A percentile compares a stretch with the other conserved stretches of the same genome.
phyloP scores from a whole-genome alignment of 2,329 filamentous ascomycete species.

The Fusarium sp. region DNA sequence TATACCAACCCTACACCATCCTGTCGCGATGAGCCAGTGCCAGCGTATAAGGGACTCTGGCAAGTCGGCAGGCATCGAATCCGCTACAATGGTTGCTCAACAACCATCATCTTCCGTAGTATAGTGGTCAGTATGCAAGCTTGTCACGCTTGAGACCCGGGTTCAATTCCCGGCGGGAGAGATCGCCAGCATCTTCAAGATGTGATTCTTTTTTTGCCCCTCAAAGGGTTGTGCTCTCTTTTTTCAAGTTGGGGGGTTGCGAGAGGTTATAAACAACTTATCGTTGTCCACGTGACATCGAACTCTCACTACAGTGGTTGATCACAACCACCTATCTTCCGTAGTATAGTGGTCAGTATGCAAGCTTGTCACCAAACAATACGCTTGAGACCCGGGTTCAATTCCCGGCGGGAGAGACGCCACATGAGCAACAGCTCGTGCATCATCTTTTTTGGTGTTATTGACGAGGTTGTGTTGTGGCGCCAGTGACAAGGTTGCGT shows the following conservation, averaged over 20 bases:
- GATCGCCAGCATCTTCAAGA: no score
- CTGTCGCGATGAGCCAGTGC: no score
- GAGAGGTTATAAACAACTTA: neutral
- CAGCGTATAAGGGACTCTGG: neutral
- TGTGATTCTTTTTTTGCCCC: no score
- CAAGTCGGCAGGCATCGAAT: slow-evolving; percentile 12
- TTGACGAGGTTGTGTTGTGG: neutral
- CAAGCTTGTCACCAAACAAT: slow-evolving; percentile 39
- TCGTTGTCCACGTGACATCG: neutral
- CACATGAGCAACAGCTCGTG: slow-evolving; percentile 24
- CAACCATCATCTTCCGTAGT: slow-evolving; percentile 5
- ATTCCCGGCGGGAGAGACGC: slow-evolving; percentile 44
- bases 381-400: slow-evolving; percentile 45
- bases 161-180: no score
- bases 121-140: neutral
- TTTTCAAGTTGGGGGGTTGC: neutral
- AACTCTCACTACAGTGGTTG: slow-evolving; percentile 14
- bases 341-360: slow-evolving; percentile 50
- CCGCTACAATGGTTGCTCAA: slow-evolving; percentile 28
- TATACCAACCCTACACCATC: neutral
- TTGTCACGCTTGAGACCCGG: neutral
- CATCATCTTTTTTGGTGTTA: slow-evolving; percentile 28
- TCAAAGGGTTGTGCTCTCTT: neutral
- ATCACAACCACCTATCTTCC: slow-evolving; percentile 39
- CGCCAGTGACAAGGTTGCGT: neutral